phyloP scores from a whole-genome alignment of 805 yeast genomes.

The Candida morakotiae region DNA sequence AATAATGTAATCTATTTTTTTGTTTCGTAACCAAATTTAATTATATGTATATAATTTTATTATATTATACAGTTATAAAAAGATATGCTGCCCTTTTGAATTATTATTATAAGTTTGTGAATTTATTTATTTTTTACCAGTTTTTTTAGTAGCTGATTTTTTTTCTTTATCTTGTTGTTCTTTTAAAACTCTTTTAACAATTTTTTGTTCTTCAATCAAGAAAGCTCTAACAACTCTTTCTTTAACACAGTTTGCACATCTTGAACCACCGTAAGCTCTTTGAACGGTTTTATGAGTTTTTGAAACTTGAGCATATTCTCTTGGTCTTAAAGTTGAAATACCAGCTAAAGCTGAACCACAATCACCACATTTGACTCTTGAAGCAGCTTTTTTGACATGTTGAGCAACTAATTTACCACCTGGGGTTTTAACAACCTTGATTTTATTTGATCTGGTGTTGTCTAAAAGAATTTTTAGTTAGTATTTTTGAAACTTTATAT shows the following conservation, averaged over 20 bases:
- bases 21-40: not conserved
- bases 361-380: slow-evolving; percentile 89
- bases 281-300: slow-evolving; percentile 97
- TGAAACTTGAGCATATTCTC: slow-evolving; percentile 92
- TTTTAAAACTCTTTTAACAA: slow-evolving; percentile 98
- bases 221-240: slow-evolving; percentile 99
- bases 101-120: not conserved
- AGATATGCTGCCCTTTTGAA: slow-evolving; percentile 1
- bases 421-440: slow-evolving; percentile 99
- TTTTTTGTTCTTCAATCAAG: slow-evolving; percentile 99
- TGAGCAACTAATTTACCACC: slow-evolving; percentile 99
- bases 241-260: slow-evolving; percentile 98
- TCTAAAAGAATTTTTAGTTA: slow-evolving; percentile 50
- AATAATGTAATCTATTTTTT: no score
- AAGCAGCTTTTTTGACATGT: slow-evolving; percentile 89
- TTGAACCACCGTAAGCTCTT: slow-evolving; percentile 99
- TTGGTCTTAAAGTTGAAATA: slow-evolving; percentile 95
- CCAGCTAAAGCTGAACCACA: slow-evolving; percentile 80
- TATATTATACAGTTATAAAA: slow-evolving; percentile 4
- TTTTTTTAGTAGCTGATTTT: slow-evolving; percentile 36
- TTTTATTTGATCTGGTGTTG: slow-evolving; percentile 99
- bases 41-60: slow-evolving; percentile 1
- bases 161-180: slow-evolving; percentile 89
- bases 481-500: no score
- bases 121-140: slow-evolving; percentile 27